These are phyloP conservation scores for Chionographis japonica DNA, from an alignment of 106 monocot genomes.

Conservation along the genomic window DNA sequence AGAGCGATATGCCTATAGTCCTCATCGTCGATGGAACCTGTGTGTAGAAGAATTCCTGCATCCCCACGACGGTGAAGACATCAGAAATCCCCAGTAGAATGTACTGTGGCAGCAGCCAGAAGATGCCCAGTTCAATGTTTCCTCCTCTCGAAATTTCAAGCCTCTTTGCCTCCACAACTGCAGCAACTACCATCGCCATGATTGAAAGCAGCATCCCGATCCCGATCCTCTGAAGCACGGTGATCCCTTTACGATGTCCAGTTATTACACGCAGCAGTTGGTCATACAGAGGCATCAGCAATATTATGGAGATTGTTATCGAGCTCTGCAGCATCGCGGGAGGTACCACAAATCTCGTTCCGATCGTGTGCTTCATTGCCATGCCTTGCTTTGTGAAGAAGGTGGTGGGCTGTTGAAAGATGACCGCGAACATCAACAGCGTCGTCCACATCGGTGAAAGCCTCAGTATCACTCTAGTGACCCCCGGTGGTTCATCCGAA, in stretches of 20 bases:
- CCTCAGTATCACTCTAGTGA: slow-evolving; percentile 42
- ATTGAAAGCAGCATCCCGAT: slow-evolving; percentile 85
- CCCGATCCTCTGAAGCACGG: slow-evolving; percentile 73
- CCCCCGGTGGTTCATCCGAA: slow-evolving; percentile 7
- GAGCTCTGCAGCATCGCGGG: slow-evolving; percentile 80
- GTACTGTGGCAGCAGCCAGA: slow-evolving; percentile 93
- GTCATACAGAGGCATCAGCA: slow-evolving; percentile 87
- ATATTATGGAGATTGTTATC: slow-evolving; percentile 73
- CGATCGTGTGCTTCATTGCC: slow-evolving; percentile 62
- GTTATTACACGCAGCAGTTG: slow-evolving; percentile 39
- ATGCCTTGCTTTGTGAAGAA: slow-evolving; percentile 94
- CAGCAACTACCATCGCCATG: slow-evolving; percentile 67
- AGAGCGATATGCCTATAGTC: slow-evolving; percentile 84
- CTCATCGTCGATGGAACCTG: slow-evolving; percentile 69
- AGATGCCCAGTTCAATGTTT: slow-evolving; percentile 37
- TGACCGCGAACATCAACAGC: slow-evolving; percentile 93
- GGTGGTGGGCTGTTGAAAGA: slow-evolving; percentile 89
- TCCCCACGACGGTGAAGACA: slow-evolving; percentile 85
- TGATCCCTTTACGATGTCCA: slow-evolving; percentile 53
- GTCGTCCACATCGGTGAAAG: slow-evolving; percentile 68
- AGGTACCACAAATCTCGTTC: slow-evolving; percentile 43
- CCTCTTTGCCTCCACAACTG: slow-evolving; percentile 53
- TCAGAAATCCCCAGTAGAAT: slow-evolving; percentile 76
- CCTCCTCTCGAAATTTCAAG: slow-evolving; percentile 7
- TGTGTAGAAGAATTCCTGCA: slow-evolving; percentile 95